Conservation (phyloP, 805 yeast species). For the Cyberlindnera meyerae region DNA sequence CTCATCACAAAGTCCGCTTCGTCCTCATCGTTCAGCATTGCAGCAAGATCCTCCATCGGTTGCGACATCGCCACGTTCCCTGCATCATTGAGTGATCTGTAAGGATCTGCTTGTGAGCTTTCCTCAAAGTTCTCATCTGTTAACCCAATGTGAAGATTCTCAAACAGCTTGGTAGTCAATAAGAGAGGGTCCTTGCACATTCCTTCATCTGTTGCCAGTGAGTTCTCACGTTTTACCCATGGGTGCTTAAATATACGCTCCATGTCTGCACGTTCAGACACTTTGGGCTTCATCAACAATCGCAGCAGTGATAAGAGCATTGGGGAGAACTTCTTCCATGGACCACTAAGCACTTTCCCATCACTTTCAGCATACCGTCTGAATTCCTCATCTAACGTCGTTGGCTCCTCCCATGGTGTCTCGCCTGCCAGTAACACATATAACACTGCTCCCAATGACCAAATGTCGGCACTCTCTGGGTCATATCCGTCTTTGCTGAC, state of each 20-base stretch:
- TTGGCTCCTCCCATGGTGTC: constrained; percentile 71
- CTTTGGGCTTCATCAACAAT: constrained; percentile 46
- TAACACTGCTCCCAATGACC: constrained; percentile 66
- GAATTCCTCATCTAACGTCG: constrained; percentile 45
- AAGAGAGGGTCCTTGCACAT: constrained; percentile 48
- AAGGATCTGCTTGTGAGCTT: constrained; percentile 18
- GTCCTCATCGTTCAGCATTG: constrained; percentile 36
- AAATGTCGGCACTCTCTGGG: constrained; percentile 54
- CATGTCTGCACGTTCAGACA: constrained; percentile 39
- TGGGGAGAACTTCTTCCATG: constrained; percentile 53
- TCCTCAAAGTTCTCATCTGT: constrained; percentile 40
- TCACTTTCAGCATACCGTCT: constrained; percentile 35
- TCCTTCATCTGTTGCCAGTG: constrained; percentile 41
- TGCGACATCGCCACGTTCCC: constrained; percentile 37
- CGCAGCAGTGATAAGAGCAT: constrained; percentile 47
- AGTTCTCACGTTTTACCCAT: constrained; percentile 47
- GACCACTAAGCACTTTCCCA: constrained; percentile 42
- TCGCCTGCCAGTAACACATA: constrained; percentile 61
- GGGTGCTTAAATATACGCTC: constrained; percentile 43
- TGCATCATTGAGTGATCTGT: constrained; percentile 18
- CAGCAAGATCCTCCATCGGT: constrained; percentile 40
- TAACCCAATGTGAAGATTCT: constrained; percentile 47
- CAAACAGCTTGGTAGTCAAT: constrained; percentile 46
- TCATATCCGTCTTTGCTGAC: constrained; percentile 42
- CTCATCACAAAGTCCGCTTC: constrained; percentile 16